Conservation (phyloP, 129 eudicot genomes). For the Artemisia annua region DNA sequence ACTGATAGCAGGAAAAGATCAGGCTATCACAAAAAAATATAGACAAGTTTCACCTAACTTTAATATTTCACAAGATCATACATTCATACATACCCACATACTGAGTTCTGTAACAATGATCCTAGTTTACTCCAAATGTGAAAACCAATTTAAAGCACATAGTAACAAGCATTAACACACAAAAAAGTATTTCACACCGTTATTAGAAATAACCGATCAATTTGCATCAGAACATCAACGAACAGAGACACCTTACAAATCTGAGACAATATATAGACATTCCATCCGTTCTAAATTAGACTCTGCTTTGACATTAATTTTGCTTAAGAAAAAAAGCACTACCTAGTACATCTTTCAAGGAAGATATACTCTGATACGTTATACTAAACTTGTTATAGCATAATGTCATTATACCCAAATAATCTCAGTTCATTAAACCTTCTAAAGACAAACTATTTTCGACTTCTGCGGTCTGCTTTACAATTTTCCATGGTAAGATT, state of each 20-base stretch:
- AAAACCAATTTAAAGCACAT: not conserved
- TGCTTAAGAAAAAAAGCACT: not conserved
- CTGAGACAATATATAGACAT: not conserved
- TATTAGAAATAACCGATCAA: constrained; percentile 1
- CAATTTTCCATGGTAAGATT: not conserved
- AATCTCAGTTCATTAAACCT: not conserved
- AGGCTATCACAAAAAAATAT: not conserved
- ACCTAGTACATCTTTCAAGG: not conserved
- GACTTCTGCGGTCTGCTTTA: not conserved
- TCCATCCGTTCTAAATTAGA: not conserved
- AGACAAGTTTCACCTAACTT: not conserved
- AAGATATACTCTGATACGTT: not conserved
- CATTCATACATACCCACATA: not conserved
- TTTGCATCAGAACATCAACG: not conserved
- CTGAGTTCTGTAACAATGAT: not conserved
- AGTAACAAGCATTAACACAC: not conserved
- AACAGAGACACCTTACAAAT: no score
- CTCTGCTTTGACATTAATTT: not conserved
- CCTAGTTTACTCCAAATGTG: not conserved
- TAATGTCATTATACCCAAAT: constrained; percentile 11
- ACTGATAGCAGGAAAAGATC: not conserved
- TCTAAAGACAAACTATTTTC: no score
- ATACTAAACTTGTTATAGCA: not conserved
- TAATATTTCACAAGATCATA: not conserved
- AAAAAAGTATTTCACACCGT: not conserved